Percentiles rank a stretch among this genome's conserved stretches.
Conservation (phyloP, 2,329 filamentous ascomycete genomes). For the Periglandula ipomoeae region DNA sequence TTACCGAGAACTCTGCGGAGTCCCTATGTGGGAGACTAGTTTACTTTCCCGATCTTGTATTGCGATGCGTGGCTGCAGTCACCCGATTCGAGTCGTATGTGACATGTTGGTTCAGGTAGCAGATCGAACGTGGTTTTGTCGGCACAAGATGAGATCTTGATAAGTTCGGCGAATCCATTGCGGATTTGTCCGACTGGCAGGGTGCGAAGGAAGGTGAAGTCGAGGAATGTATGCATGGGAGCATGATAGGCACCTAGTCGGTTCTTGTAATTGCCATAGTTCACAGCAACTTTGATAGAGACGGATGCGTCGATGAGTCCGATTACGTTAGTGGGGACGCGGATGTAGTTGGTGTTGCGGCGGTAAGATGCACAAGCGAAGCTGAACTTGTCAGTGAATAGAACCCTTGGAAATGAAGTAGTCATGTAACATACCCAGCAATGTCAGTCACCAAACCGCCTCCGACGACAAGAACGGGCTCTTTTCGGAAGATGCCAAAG, state of each 20-base stretch:
- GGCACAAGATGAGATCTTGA: conserved; percentile 66
- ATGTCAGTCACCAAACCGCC: conserved; percentile 66
- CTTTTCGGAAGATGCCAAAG: conserved; percentile 62
- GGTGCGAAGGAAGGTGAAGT: conserved; percentile 63
- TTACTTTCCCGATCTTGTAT: no score
- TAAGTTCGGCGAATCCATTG: conserved; percentile 66
- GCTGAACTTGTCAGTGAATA: conserved; percentile 22
- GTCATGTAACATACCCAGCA: conserved; percentile 48
- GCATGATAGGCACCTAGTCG: conserved; percentile 65
- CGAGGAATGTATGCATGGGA: conserved; percentile 62
- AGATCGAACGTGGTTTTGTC: conserved; percentile 57
- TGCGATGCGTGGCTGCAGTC: no score
- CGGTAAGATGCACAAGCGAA: conserved; percentile 65
- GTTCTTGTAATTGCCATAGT: conserved; percentile 71
- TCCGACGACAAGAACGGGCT: conserved; percentile 57
- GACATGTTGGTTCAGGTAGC: no score
- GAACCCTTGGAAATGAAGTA: conserved; percentile 16
- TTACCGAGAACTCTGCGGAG: no score
- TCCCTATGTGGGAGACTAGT: no score
- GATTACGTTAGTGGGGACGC: conserved; percentile 65
- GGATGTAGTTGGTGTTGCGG: conserved; percentile 65
- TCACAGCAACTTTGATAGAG: conserved; percentile 70
- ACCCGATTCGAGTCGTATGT: no score
- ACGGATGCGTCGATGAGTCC: conserved; percentile 68
- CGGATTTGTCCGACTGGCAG: conserved; percentile 59